phyloP scores from a whole-genome alignment of 1,284 basidiomycete species.

The Fistulina hepatica region DNA sequence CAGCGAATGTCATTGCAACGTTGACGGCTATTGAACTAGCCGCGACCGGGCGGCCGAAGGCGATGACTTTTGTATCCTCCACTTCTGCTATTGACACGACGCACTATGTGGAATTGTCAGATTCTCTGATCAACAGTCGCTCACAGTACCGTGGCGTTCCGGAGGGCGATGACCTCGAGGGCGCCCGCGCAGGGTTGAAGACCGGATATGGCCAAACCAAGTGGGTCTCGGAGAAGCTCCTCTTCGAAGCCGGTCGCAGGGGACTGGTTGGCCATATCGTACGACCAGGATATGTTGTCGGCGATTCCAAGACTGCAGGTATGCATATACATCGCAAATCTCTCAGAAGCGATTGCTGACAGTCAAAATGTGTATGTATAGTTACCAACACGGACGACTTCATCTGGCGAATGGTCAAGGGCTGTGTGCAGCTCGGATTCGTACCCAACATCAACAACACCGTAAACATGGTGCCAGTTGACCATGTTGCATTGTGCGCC shows the following conservation, averaged over 20 bases:
- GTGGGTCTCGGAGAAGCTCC: constrained; percentile 95
- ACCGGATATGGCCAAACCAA: constrained; percentile 97
- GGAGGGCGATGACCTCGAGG: constrained; percentile 88
- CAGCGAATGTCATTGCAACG: constrained; percentile 88
- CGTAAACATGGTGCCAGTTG: constrained; percentile 97
- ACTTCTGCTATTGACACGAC: constrained; percentile 91
- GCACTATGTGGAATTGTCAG: constrained; percentile 82
- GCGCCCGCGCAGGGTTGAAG: constrained; percentile 65
- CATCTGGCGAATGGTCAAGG: constrained; percentile 96
- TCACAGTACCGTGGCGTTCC: constrained; percentile 56
- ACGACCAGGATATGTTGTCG: constrained; percentile 93
- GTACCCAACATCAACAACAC: constrained; percentile 98
- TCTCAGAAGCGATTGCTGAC: constrained; percentile 8
- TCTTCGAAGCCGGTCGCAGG: constrained; percentile 82
- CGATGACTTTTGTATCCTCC: constrained; percentile 86
- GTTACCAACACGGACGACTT: constrained; percentile 99
- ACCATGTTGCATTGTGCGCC: constrained; percentile 86
- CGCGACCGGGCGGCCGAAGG: constrained; percentile 65
- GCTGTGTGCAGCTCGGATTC: constrained; percentile 90
- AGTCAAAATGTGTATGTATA: constrained; percentile 19
- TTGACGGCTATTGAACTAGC: constrained; percentile 78
- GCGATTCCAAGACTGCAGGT: constrained; percentile 83
- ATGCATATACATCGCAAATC: constrained; percentile 20
- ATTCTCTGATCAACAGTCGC: constrained; percentile 41
- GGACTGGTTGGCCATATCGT: constrained; percentile 86